Base-by-base conservation (phyloP, 1,139 yeast species). In the Pichia sp. region DNA sequence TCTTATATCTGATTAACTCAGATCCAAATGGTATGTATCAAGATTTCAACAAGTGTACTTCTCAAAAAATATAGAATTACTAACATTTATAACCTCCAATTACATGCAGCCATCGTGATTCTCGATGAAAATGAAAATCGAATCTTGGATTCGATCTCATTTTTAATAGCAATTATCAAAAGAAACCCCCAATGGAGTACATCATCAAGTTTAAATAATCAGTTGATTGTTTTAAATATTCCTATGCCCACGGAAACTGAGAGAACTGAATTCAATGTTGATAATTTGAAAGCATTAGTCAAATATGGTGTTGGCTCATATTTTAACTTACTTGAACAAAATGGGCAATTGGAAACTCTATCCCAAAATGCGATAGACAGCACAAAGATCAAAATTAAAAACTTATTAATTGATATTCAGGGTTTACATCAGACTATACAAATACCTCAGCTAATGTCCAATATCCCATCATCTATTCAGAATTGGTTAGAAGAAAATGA, bases 381-480 rank as follows among this genome's bases (percentile, higher is more conserved):
- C 9, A 74, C 89, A 1, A 77, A 77, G 51, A 82, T 79, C 61
- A 86, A 83, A 59, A 75, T 90, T 49, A 76, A 77, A 32, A 96
- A 88, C 53, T 68, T 89, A 28, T 79, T 87, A 1, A 62, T 79
- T 15, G 81, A 94, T 0, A 69, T 90, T 32, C 81, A 82, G 53
- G 84, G 84, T 59, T 67, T 88, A 27, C 85, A 85, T 54, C 86
- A 83, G 53, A 73, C 79, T 38, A 77, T 85, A 24, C 85, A 81
- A 46, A 75, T 81, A 1, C 96, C 96, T 0, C 81, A 85, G 54
- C 65, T 89, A 24, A 57, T 72, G 4, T 59, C 75, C 4, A 62
- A 76, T 0, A 67, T 79, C 2, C 93, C 87, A 58, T 81, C 83
- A 0, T 61, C 65, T 11, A 69, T 88, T 4, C 71, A 66, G 44